These are phyloP conservation scores for Cryptococcus sp. DNA, from an alignment of 1,284 basidiomycete genomes.

Conservation along the genomic window DNA sequence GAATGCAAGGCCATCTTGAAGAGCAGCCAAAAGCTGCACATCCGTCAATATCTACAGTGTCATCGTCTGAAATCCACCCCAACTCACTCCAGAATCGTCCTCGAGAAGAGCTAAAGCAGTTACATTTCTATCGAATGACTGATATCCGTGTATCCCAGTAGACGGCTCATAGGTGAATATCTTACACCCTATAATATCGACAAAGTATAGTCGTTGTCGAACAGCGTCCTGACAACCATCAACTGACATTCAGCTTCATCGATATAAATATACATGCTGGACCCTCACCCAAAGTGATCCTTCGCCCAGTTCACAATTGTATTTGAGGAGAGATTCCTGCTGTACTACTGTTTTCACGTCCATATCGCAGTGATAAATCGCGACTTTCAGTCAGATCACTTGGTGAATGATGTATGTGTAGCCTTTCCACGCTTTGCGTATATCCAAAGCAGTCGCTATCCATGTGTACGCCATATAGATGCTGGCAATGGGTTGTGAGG, in stretches of 20 bases:
- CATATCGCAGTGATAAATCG: neutral
- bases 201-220: conserved; percentile 25
- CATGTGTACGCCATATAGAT: too few relatives aligned
- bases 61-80: neutral
- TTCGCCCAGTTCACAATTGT: conserved; percentile 6
- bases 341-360: conserved; percentile 4
- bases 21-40: conserved; percentile 21
- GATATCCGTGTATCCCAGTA: conserved; percentile 18
- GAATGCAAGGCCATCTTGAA: conserved; percentile 18
- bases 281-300: conserved; percentile 7
- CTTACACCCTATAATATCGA: conserved; percentile 28
- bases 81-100: conserved; percentile 22
- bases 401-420: too few relatives aligned
- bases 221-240: conserved; percentile 16
- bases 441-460: too few relatives aligned
- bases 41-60: conserved; percentile 2
- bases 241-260: neutral
- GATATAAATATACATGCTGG: neutral
- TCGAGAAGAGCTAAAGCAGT: conserved; percentile 14
- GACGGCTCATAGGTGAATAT: conserved; percentile 26
- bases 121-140: conserved; percentile 26
- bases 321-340: conserved; percentile 7
- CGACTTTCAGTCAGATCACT: too few relatives aligned
- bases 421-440: too few relatives aligned
- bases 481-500: too few relatives aligned